Evolutionary conservation across 176 grass and related monocot genomes (phyloP), one percentile per base, ranked within the genome.

Genomic region (Carex littledalei): DNA sequence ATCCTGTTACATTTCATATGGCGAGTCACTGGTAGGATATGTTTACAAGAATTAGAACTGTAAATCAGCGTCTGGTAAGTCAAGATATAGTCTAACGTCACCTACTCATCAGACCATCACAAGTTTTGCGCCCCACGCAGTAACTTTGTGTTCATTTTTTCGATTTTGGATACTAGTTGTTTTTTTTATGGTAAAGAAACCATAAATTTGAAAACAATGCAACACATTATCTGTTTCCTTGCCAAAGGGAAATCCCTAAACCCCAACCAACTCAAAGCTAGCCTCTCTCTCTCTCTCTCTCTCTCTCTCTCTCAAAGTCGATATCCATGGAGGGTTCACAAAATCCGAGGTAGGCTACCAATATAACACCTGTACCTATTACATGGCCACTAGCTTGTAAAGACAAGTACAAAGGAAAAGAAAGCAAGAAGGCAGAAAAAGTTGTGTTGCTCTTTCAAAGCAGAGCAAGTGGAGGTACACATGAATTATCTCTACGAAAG

Each of bases 381-480:
- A 31, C 14, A 54, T 76, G 47, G 3, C 21, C 72, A 76, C 72
- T 54, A 76, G 21, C 56, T 58, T 60, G 78, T 21, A 63, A 66
- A 83, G 63, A 24, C 37, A 52, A 53, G 80, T 41, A 47, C 29
- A 81, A 81, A 81, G 79, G 79, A 81, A 61, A 57, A 81, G 32
- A 81, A 81, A 81, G 80, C 26, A 66, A 26, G 59, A 65, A 67
- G 57, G 57, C 13, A 61, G 39, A 66, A 57, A 83, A 83, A 32
- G 80, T 26, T 86, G 77, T 31, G 43, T 76, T 54, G 8, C 21
- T 3, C 21, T 76, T 76, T 76, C 47, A 76, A 76, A 58, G 65
- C 49, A 56, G 61, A 86, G 61, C 39, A 81, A 67, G 50, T 41
- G 77, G 72, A 67, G 85, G 61, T 70, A 56, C 60, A 81, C 77